Evolutionary conservation across 129 eudicot genomes (phyloP).

Genomic region (Dittrichia graveolens): DNA sequence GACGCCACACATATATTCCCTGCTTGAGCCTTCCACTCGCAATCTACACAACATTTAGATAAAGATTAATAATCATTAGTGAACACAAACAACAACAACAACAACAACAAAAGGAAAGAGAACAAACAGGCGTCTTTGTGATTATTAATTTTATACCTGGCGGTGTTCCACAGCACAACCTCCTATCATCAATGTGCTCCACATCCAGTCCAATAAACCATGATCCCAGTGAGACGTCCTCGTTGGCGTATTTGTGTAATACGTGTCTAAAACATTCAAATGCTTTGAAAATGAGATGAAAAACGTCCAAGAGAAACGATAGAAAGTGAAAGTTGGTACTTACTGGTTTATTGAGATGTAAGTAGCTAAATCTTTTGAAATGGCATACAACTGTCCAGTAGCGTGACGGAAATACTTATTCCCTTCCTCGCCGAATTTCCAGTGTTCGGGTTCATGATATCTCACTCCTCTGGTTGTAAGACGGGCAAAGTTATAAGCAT

Average conservation of each 20-base stretch:
- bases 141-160: slow-evolving; percentile 54
- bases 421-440: slow-evolving; percentile 95
- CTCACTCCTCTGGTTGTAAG: slow-evolving; percentile 73
- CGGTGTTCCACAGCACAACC: slow-evolving; percentile 92
- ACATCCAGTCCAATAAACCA: slow-evolving; percentile 90
- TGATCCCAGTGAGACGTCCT: slow-evolving; percentile 84
- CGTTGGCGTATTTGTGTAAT: slow-evolving; percentile 85
- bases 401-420: slow-evolving; percentile 94
- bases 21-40: slow-evolving; percentile 96
- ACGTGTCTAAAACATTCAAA: slow-evolving; percentile 52
- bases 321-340: slow-evolving; percentile 21
- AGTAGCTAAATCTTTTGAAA: slow-evolving; percentile 83
- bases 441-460: slow-evolving; percentile 90
- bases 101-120: not conserved
- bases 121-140: not conserved
- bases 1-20: slow-evolving; percentile 93
- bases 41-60: slow-evolving; percentile 49
- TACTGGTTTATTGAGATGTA: slow-evolving; percentile 82
- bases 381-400: slow-evolving; percentile 89
- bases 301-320: not conserved
- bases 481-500: slow-evolving; percentile 19
- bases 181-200: slow-evolving; percentile 79
- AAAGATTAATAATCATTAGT: not conserved
- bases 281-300: not conserved
- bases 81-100: not conserved